phyloP scores from a whole-genome alignment of 2,329 filamentous ascomycete species.

The Xylaria sp. region DNA sequence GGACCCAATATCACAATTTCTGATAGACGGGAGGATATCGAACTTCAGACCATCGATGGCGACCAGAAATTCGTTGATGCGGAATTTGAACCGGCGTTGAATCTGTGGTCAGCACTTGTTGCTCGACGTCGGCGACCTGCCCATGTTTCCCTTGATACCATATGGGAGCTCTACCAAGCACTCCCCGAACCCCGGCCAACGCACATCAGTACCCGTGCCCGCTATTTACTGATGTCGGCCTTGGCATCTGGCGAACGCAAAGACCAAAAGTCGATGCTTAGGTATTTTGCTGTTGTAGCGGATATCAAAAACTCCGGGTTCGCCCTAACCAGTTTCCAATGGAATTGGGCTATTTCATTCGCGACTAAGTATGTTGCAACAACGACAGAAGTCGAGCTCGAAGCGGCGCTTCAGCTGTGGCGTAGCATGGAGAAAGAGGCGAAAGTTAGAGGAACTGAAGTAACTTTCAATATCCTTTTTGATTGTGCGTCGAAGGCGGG shows the following conservation, averaged over 20 bases:
- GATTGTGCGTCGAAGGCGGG: slow-evolving; percentile 87
- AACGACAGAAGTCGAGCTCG: slow-evolving; percentile 67
- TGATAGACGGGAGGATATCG: slow-evolving; percentile 59
- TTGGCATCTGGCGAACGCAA: slow-evolving; percentile 72
- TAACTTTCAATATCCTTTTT: slow-evolving; percentile 95
- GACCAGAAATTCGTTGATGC: slow-evolving; percentile 51
- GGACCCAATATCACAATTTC: slow-evolving; percentile 62
- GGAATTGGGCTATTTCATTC: slow-evolving; percentile 86
- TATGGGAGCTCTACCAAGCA: slow-evolving; percentile 61
- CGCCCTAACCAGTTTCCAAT: slow-evolving; percentile 73
- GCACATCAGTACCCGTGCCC: slow-evolving; percentile 60
- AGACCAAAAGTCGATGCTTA: slow-evolving; percentile 72
- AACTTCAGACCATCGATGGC: slow-evolving; percentile 58
- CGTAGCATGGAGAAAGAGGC: slow-evolving; percentile 85
- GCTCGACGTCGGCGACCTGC: slow-evolving; percentile 56
- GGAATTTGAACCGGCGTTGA: slow-evolving; percentile 51
- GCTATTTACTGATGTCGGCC: slow-evolving; percentile 73
- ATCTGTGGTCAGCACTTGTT: slow-evolving; percentile 56
- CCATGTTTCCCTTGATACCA: slow-evolving; percentile 54
- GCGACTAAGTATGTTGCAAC: slow-evolving; percentile 75
- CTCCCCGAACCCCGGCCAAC: slow-evolving; percentile 65
- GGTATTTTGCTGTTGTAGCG: slow-evolving; percentile 84
- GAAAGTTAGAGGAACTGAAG: slow-evolving; percentile 71
- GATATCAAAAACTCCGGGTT: slow-evolving; percentile 83
- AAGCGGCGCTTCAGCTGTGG: slow-evolving; percentile 82